Base-by-base conservation (phyloP, 2,329 filamentous ascomycete species). In the Alternaria viburni region DNA sequence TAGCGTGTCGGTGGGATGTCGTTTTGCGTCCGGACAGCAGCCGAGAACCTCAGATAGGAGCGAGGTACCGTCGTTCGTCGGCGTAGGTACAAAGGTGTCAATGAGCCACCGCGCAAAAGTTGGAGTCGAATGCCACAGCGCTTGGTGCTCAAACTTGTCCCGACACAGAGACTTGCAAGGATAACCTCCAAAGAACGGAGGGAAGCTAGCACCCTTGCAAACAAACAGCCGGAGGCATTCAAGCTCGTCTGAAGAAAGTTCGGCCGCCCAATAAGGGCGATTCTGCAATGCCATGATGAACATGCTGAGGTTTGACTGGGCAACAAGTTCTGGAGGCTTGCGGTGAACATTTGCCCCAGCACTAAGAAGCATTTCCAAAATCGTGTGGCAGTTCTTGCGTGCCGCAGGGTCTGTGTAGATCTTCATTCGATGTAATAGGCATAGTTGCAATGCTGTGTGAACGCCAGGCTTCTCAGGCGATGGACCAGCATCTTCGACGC, bases 101-200 rank as follows among this genome's bases (percentile, higher is more conserved):
- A 79, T 54, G 4, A 77, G 32, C 19, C 72, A 63, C 10, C 71
- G 69, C 4, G 74, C 71, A 17, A 72, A 28, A 13, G 41, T 56
- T 9, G 75, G 74, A 8, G 74, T 72, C 0, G 74, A 71, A 61
- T 79, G 77, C 76, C 76, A 79, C 7, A 79, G 54, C 0, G 70
- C 57, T 47, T 79, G 77, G 44, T 79, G 77, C 45, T 70, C 60
- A 36, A 79, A 78, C 0, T 70, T 76, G 4, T 67, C 57, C 21
- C 67, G 61, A 2, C 62, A 54, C 2, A 49, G 21, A 4, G 73
- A 62, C 6, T 60, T 58, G 46, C 77, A 79, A 21, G 72, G 67
- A 32, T 68, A 72, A 7, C 71, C 67, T 7, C 56, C 57, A 41
- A 79, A 78, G 0, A 52, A 28, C 0, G 62, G 57, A 12, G 71